Evolutionary conservation across 768 basidiomycete species (phyloP), one percentile per base, ranked within the genome.

Genomic region (Tremella yokohamensis): DNA sequence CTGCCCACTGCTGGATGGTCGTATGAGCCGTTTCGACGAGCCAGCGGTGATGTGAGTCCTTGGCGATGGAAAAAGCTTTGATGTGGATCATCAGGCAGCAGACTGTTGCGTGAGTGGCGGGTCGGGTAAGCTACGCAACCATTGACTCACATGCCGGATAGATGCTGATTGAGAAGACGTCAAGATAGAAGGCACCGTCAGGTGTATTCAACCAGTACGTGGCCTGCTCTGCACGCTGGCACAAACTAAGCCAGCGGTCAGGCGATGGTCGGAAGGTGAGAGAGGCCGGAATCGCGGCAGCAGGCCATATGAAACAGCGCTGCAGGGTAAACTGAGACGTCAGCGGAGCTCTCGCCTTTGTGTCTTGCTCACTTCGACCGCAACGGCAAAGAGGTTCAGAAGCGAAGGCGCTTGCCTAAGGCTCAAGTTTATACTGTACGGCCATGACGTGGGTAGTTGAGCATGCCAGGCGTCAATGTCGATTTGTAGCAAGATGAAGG

Each of bases 371-470:
- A 64, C 63, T 47, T 60, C 59, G 20, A 64, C 26, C 1, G 56
- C 53, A 1, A 61, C 56, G 34, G 61, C 56, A 20, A 57, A 57
- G 16, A 61, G 34, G 51, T 61, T 64, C 56, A 64, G 51, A 47
- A 64, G 22, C 3, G 47, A 16, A 1, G 58, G 52, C 18, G 59
- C 63, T 55, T 60, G 55, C 15, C 42, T 49, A 20, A 64, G 58
- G 29, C 29, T 34, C 29, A 34, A 11, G 11, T 34, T 34, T 4
- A 34, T 34, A 34, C 29, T 34, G 34, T 64, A 64, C 13, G 55
- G 63, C 63, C 63, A 64, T n/a, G 40, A 42, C 2, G 44, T 44
- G 8, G 63, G 63, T 19, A 64, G 48, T n/a, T 60, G 54, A 6
- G 55, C 47, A 8, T 54, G 16, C 63, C 63, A 64, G 8, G 52